Evolutionary conservation across 2,329 filamentous ascomycete genomes (phyloP), one percentile per base, ranked within the genome.

Genomic region (Fragosphaeria purpurea): DNA sequence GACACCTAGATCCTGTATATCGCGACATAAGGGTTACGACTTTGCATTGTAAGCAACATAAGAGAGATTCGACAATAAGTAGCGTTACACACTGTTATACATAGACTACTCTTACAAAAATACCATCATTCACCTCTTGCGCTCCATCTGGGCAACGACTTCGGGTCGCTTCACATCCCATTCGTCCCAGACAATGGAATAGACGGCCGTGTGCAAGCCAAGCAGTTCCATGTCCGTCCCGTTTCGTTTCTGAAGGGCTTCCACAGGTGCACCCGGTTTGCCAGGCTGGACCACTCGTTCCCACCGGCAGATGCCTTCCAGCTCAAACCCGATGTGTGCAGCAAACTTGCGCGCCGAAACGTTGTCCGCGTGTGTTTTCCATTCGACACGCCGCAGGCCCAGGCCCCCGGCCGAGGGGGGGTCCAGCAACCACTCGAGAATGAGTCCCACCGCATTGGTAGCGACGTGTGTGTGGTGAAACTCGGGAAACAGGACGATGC

Each of bases 381-480:
- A 48, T 34, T 52, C 50, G 13, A 52, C 50, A 6, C 50, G 50
- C 33, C 50, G 50, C 10, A 52, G 42, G 7, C 50, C 50, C 7
- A 52, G 46, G 31, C 50, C 50, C 5, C 31, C 40, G 2, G 32
- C 30, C 2, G 41, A 39, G 11, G 49, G 33, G 3, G 50, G 46
- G 35, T 52, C 50, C 22, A 52, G 47, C 4, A 47, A 41, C 37
- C 42, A 52, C 33, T 41, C 37, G 6, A 52, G 42, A n/a, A 46
- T 22, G 13, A 52, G 42, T 31, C 46, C 50, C 10, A 52, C 37
- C 3, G 50, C 50, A n/a, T 52, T 45, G 12, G 30, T 11, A 8
- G 50, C 34, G 5, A 52, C 50, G 31, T 52, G 50, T 7, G 50
- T 48, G 43, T 42, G 46, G 30, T 52, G 50, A 34, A 48, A 52